Percentiles rank a stretch among this genome's conserved stretches.
Conservation (phyloP, 1,139 yeast species). For the Geotrichum fermentans region DNA sequence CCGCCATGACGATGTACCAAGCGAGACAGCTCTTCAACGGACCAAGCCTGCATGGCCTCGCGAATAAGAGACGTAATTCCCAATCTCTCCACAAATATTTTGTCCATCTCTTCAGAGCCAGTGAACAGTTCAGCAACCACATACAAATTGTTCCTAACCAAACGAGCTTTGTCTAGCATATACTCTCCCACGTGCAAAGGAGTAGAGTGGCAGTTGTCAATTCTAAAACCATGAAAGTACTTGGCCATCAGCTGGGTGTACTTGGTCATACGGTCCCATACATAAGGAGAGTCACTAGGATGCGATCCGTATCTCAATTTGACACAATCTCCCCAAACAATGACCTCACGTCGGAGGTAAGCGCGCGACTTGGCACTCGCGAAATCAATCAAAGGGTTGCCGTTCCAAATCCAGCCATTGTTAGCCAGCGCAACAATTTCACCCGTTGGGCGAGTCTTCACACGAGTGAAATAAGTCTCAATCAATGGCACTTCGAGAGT, state of each 20-base stretch:
- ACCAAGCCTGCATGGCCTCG: conserved; percentile 97
- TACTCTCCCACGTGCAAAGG: conserved; percentile 92
- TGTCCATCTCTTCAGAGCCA: conserved; percentile 89
- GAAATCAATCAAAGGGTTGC: conserved; percentile 87
- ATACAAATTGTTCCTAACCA: conserved; percentile 75
- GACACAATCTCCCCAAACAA: conserved; percentile 97
- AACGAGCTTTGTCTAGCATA: conserved; percentile 81
- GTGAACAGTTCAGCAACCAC: conserved; percentile 93
- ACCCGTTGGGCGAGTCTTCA: conserved; percentile 48
- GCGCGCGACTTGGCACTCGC: conserved; percentile 77
- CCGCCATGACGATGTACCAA: conserved; percentile 92
- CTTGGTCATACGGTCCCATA: conserved; percentile 84
- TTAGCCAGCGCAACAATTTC: conserved; percentile 65
- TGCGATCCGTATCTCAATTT: conserved; percentile 77
- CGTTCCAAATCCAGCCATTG: conserved; percentile 99
- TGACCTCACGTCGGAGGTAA: conserved; percentile 84
- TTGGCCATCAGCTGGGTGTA: conserved; percentile 73
- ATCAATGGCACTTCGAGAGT: conserved; percentile 57
- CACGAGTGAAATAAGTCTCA: conserved; percentile 83
- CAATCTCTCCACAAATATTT: conserved; percentile 79
- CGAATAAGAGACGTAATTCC: conserved; percentile 85
- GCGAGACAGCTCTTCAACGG: conserved; percentile 78
- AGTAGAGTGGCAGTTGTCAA: conserved; percentile 94
- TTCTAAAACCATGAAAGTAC: conserved; percentile 80
- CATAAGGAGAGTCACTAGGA: conserved; percentile 76